These are phyloP conservation scores for Colletotrichum echinochloae DNA, from an alignment of 2,329 filamentous ascomycete species.

Conservation along the genomic window DNA sequence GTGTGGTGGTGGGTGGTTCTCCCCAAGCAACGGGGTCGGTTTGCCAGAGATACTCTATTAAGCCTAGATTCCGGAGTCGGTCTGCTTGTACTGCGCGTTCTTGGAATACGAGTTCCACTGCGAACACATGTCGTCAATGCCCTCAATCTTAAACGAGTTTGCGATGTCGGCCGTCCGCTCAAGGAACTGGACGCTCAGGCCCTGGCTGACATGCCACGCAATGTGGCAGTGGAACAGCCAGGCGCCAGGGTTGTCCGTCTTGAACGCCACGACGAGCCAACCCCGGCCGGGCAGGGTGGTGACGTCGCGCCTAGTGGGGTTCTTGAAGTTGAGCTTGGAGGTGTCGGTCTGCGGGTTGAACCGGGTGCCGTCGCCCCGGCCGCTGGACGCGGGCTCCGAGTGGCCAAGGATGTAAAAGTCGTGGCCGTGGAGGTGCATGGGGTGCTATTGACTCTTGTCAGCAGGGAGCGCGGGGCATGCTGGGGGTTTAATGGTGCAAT, in stretches of 20 bases:
- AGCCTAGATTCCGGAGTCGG: conserved; percentile 25
- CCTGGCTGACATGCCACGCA: conserved; percentile 61
- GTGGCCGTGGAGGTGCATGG: conserved; percentile 48
- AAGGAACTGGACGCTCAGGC: conserved; percentile 65
- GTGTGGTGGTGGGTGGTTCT: too few relatives aligned
- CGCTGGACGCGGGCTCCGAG: conserved; percentile 37
- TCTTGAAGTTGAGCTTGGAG: conserved; percentile 52
- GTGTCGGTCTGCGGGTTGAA: conserved; percentile 49
- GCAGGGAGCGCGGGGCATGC: background rate
- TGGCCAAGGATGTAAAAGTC: conserved; percentile 59
- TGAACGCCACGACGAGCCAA: conserved; percentile 61
- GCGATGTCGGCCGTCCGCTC: conserved; percentile 48
- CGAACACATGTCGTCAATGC: conserved; percentile 23
- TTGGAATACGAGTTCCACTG: conserved; percentile 25
- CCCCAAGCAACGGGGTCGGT: too few relatives aligned
- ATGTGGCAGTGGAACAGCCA: conserved; percentile 63
- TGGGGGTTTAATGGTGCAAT: background rate
- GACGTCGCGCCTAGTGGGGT: conserved; percentile 61
- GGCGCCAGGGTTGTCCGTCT: conserved; percentile 62
- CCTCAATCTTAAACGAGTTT: conserved; percentile 13
- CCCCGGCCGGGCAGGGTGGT: conserved; percentile 56
- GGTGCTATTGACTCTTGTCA: conserved; percentile 9
- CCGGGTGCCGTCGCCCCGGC: conserved; percentile 24
- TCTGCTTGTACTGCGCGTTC: conserved; percentile 16
- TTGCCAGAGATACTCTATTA: background rate